Evolutionary conservation across 352 stramenopile genomes (phyloP).

Genomic region (Globisporangium apiculatum): DNA sequence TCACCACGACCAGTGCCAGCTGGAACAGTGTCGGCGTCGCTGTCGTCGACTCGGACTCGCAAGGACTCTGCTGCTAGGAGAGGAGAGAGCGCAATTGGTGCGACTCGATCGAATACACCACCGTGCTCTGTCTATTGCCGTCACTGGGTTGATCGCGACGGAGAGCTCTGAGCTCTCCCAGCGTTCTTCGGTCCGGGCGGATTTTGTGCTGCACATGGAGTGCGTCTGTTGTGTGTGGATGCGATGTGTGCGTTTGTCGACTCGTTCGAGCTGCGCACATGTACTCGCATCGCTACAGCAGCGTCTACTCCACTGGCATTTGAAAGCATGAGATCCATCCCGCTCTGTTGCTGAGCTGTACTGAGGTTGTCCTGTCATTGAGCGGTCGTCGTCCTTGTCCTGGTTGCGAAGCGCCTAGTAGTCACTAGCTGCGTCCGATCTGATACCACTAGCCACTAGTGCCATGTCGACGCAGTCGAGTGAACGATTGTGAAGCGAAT

Average conservation of each 20-base stretch:
- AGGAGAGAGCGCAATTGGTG: constrained; percentile 4
- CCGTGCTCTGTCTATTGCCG: constrained; percentile 42
- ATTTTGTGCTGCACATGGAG: constrained; percentile 63
- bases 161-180: constrained; percentile 16
- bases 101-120: constrained; percentile 10
- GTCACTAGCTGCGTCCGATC: too few species aligned
- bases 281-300: not conserved
- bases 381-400: too few species aligned
- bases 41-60: constrained; percentile 4
- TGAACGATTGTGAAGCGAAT: too few species aligned
- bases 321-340: constrained; percentile 43
- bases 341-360: not conserved
- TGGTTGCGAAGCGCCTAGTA: too few species aligned
- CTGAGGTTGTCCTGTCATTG: not conserved
- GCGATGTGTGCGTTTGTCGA: not conserved
- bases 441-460: too few species aligned
- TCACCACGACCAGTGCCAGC: too few species aligned
- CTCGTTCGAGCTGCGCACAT: not conserved
- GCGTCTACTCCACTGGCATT: not conserved
- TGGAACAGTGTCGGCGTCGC: too few species aligned
- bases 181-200: constrained; percentile 89
- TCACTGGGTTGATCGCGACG: constrained; percentile 86
- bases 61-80: constrained; percentile 24
- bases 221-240: constrained; percentile 14
- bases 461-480: too few species aligned